Evolutionary conservation across 805 yeast species (phyloP).

Genomic region (Metschnikowia cerradonensis): DNA sequence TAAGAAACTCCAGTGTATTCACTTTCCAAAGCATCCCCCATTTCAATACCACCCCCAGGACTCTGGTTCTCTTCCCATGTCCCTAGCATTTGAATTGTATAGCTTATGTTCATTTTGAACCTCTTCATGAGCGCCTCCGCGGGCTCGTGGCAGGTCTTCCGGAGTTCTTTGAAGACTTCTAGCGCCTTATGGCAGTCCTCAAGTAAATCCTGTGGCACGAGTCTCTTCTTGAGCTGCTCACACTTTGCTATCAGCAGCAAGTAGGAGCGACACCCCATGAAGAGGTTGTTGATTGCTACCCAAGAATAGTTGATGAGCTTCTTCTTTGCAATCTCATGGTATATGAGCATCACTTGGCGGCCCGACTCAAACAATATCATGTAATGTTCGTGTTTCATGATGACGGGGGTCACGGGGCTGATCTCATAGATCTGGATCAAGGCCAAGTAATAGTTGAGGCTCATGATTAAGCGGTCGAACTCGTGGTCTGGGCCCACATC

Average conservation of each 20-base stretch:
- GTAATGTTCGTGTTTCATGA: slow-evolving; percentile 5
- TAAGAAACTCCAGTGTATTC: background rate
- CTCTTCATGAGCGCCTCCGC: slow-evolving; percentile 3
- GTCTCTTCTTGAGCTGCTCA: background rate
- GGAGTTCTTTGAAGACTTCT: slow-evolving; percentile 4
- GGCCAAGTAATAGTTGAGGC: slow-evolving; percentile 12
- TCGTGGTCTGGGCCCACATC: background rate
- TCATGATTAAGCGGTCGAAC: slow-evolving; percentile 8
- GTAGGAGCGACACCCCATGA: slow-evolving; percentile 9
- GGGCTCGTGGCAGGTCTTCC: slow-evolving; percentile 6
- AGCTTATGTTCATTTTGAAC: background rate
- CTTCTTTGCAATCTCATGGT: slow-evolving; percentile 5
- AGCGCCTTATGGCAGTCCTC: slow-evolving; percentile 2
- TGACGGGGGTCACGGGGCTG: slow-evolving; percentile 10
- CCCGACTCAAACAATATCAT: slow-evolving; percentile 9
- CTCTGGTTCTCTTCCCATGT: background rate
- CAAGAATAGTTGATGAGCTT: slow-evolving; percentile 14
- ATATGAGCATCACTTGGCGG: slow-evolving; percentile 11
- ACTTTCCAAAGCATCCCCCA: background rate
- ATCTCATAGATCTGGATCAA: slow-evolving; percentile 10
- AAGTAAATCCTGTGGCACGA: background rate
- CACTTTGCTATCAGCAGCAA: slow-evolving; percentile 10
- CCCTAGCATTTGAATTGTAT: background rate
- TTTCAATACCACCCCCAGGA: background rate
- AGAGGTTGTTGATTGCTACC: slow-evolving; percentile 17